Evolutionary conservation across 2,329 filamentous ascomycete species (phyloP), one percentile per base, ranked within the genome.

Genomic region (Thelonectria discophora): DNA sequence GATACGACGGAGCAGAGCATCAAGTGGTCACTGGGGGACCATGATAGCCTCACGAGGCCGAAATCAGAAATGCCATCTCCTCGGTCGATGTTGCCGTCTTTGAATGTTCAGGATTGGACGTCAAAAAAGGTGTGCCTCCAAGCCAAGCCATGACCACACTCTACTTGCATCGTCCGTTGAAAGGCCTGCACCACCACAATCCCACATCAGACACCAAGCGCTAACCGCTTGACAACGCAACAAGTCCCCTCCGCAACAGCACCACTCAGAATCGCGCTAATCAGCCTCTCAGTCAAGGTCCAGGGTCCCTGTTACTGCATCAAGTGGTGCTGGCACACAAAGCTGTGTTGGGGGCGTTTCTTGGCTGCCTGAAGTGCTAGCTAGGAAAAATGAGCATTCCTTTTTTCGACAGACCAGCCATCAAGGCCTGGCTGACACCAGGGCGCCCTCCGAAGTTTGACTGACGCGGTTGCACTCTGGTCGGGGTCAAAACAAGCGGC

Each of bases 271-370:
- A 53, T 46, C 37, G 58, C 58, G 57, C 60, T 55, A 58, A 65
- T 70, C 64, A 70, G 65, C 65, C 56, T 69, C 50, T 52, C 47
- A 42, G 40, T 37, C 68, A 70, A 65, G 59, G 63, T 64, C 63
- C 58, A 63, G 66, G 63, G 68, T 50, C 66, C 60, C 53, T 67
- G 59, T 60, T 62, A 34, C 54, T 55, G 57, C 49, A 47, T 55
- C 52, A 5, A 49, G 34, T 30, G 30, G 37, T 46, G 34, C 42
- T 53, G 52, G 48, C 47, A 34, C 39, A 34, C 45, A 45, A 34
- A 20, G 40, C 56, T 65, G 37, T 64, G 60, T 68, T 65, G 56
- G 59, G 65, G 61, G 51, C 51, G 18, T 15, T 24, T n/a, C 21
- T 27, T 24, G 13, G 45, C 45, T 47, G 15, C 20, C 49, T 63